Conservation (phyloP, 1,284 basidiomycete species). For the Ceratobasidium sp. region DNA sequence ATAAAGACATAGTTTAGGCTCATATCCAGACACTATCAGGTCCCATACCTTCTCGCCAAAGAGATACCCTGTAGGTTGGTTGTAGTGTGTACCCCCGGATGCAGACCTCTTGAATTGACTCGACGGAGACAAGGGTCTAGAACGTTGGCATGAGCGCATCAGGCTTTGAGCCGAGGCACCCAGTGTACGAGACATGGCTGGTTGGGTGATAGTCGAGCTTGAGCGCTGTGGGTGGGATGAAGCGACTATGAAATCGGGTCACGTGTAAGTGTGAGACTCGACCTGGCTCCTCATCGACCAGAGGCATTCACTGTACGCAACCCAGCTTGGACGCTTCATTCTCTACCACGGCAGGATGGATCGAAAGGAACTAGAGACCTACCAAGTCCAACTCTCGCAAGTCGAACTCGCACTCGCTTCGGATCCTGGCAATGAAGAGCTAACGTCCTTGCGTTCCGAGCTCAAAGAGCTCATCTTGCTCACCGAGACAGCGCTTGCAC, state of each 20-base stretch:
- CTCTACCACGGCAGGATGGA: constrained; percentile 33
- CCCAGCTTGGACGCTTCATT: background rate
- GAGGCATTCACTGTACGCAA: background rate
- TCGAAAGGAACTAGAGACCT: constrained; percentile 81
- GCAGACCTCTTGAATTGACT: constrained; percentile 9
- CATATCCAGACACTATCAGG: constrained; percentile 9
- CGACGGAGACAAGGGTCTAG: background rate
- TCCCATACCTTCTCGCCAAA: constrained; percentile 86
- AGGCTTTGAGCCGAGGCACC: constrained; percentile 29
- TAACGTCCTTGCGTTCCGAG: constrained; percentile 78
- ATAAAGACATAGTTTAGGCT: constrained; percentile 18
- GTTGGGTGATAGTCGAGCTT: constrained; percentile 30
- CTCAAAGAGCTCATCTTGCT: constrained; percentile 90
- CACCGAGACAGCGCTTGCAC: constrained; percentile 78
- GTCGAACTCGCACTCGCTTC: constrained; percentile 86
- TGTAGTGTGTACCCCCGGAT: constrained; percentile 67
- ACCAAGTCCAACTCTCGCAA: constrained; percentile 87
- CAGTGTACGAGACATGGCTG: constrained; percentile 37
- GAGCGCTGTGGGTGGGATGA: constrained; percentile 14
- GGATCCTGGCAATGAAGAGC: constrained; percentile 85
- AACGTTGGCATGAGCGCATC: constrained; percentile 29
- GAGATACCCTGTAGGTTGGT: constrained; percentile 87
- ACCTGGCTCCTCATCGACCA: background rate
- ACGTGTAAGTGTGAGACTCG: constrained; percentile 18
- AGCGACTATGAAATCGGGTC: constrained; percentile 6